Base-by-base conservation (phyloP, 2,329 filamentous ascomycete genomes). In the Domatiomyces catenatus region DNA sequence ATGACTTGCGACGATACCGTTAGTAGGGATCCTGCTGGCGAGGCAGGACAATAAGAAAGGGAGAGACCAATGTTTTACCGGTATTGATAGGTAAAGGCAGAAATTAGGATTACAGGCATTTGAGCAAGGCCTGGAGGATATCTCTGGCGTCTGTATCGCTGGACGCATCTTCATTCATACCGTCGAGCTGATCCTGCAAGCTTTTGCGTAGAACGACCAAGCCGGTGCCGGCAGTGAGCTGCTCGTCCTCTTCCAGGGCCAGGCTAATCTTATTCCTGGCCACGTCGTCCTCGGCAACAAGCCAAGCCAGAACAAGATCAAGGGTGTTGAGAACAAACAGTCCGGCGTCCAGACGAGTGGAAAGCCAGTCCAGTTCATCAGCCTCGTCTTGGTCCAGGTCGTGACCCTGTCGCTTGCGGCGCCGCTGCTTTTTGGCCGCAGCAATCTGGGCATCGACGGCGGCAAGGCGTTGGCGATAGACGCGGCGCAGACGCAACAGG, bases 241-340 rank as follows among this genome's bases (percentile, higher is more conserved):
- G 32, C 57, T 84, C 84, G 18, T 76, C 73, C 53, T 86, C 82
- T 0, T 75, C 78, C 42, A 95, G 68, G 3, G 84, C 66, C 19
- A 72, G 68, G 47, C 73, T 66, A 28, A 94, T 79, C 59, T 75
- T 83, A 50, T 69, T 72, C 59, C 74, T 78, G 1, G 86, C 85
- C 0, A 86, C 87, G 32, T 73, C 74, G 61, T 98, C 92, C 67
- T 98, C 92, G 0, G 89, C 92, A 6, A 87, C 75, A 28, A 96
- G 73, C 92, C 92, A 98, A 10, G 89, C 86, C 26, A 98, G 67
- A 26, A 92, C 79, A 0, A 88, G 76, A 69, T 96, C 90, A 45
- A 92, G 77, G 2, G 79, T 84, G 64, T 94, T 87, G 50, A 95
- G 67, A 22, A 79, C 83, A 64, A 86, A 94, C 5, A 96, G 69